phyloP scores from a whole-genome alignment of 2,329 filamentous ascomycete genomes.

The Fusarium keratoplasticum region DNA sequence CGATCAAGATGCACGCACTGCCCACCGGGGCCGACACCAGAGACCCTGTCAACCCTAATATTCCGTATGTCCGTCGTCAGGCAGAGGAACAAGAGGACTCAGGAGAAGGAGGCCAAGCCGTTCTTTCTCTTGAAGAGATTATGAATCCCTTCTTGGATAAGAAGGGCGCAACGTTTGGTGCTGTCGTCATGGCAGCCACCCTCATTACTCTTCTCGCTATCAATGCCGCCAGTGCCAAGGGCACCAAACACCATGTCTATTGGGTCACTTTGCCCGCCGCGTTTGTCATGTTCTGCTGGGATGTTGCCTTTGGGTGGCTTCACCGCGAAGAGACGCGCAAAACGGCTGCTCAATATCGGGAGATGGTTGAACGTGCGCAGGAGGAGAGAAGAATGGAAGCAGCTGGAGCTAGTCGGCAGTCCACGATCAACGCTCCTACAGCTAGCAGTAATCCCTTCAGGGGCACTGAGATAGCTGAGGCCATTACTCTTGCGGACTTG shows the following conservation, averaged over 20 bases:
- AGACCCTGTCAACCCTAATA: constrained; percentile 78
- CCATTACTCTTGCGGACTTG: neutral
- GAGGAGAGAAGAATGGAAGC: constrained; percentile 21
- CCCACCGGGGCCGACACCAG: constrained; percentile 65
- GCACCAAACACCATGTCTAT: constrained; percentile 68
- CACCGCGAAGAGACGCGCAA: constrained; percentile 71
- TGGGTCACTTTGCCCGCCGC: constrained; percentile 78
- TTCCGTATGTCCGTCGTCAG: constrained; percentile 71
- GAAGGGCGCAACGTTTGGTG: constrained; percentile 72
- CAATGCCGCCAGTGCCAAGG: constrained; percentile 68
- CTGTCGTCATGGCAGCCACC: constrained; percentile 73
- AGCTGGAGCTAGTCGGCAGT: neutral
- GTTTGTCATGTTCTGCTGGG: constrained; percentile 75
- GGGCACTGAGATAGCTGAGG: neutral
- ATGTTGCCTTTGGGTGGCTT: constrained; percentile 72
- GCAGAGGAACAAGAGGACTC: constrained; percentile 63
- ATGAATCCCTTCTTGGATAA: constrained; percentile 81
- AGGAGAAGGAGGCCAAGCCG: constrained; percentile 61
- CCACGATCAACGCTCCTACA: neutral
- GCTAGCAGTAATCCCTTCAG: neutral
- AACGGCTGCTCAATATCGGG: constrained; percentile 68
- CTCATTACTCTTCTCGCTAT: constrained; percentile 73
- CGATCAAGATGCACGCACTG: constrained; percentile 76
- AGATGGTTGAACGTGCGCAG: constrained; percentile 36
- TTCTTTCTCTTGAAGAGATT: constrained; percentile 76